A percentile compares a stretch with the other conserved stretches of the same genome.
Evolutionary conservation across 441 rosid species (phyloP).

Genomic region (Populus hybrid): DNA sequence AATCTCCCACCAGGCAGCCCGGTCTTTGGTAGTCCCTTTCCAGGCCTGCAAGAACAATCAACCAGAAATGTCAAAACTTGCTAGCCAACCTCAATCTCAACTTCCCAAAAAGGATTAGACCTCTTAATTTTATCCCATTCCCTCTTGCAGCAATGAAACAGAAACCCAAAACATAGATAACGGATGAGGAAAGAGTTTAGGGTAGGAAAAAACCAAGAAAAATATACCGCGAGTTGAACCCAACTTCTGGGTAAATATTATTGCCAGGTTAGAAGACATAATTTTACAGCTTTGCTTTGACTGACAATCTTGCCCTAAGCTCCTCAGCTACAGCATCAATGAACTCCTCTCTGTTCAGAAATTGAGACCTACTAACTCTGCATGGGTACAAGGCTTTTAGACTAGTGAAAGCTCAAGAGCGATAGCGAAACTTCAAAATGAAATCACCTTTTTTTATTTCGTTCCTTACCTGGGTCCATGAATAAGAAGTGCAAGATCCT

Average conservation of each 20-base stretch:
- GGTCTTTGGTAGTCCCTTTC: no score
- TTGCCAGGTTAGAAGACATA: conserved; percentile 3
- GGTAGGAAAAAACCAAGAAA: neutral
- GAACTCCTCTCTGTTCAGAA: conserved; percentile 78
- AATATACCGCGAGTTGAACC: neutral
- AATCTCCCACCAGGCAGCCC: no score
- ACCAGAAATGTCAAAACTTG: no score
- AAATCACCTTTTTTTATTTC: neutral
- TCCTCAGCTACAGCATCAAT: conserved; percentile 75
- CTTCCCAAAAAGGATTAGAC: no score
- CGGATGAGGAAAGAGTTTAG: neutral
- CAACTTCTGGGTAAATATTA: neutral
- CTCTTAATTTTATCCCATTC: neutral
- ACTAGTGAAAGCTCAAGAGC: neutral
- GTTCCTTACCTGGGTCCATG: conserved; percentile 67
- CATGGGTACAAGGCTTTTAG: conserved; percentile 10
- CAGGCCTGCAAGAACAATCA: no score
- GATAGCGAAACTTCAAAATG: neutral
- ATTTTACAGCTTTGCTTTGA: conserved; percentile 37
- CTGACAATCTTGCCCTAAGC: conserved; percentile 44
- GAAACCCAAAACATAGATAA: neutral
- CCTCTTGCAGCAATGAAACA: neutral
- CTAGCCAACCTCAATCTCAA: no score
- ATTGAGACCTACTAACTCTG: conserved; percentile 59
- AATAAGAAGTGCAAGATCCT: conserved; percentile 88